Evolutionary conservation across 148 eudicot species (phyloP).

Genomic region (Pouteria glomerata): DNA sequence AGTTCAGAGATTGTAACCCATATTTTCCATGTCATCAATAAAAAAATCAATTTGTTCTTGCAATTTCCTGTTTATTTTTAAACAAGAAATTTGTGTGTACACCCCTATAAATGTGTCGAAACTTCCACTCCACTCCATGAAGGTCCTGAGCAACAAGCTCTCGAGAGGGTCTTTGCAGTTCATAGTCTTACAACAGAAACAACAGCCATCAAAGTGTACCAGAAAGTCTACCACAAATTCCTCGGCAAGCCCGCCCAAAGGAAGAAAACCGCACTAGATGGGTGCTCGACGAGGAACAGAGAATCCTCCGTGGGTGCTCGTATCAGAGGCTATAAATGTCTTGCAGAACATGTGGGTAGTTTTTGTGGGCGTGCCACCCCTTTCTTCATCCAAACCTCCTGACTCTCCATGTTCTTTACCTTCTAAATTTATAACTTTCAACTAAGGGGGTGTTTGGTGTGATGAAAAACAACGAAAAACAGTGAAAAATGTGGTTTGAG

Average conservation of each 20-base stretch:
- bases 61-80: no score
- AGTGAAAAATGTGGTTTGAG: no score
- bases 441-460: no score
- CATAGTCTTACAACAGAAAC: constrained; percentile 53
- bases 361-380: constrained; percentile 38
- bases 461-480: no score
- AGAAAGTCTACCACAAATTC: not conserved
- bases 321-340: constrained; percentile 82
- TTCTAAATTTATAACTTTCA: constrained; percentile 33
- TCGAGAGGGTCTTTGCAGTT: constrained; percentile 77
- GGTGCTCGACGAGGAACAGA: constrained; percentile 94
- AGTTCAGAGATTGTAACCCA: no score
- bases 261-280: constrained; percentile 49
- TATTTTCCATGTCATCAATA: no score
- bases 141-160: constrained; percentile 78
- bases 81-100: no score
- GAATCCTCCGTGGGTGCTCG: constrained; percentile 95
- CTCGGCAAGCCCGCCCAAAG: not conserved
- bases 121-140: constrained; percentile 82
- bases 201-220: not conserved
- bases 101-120: constrained; percentile 88
- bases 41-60: no score
- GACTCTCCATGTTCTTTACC: constrained; percentile 37
- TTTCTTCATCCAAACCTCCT: constrained; percentile 45
- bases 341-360: constrained; percentile 96